A percentile compares a stretch with the other conserved stretches of the same genome.
phyloP scores from a whole-genome alignment of 2,329 filamentous ascomycete species.

The Colletotrichum kahawae region DNA sequence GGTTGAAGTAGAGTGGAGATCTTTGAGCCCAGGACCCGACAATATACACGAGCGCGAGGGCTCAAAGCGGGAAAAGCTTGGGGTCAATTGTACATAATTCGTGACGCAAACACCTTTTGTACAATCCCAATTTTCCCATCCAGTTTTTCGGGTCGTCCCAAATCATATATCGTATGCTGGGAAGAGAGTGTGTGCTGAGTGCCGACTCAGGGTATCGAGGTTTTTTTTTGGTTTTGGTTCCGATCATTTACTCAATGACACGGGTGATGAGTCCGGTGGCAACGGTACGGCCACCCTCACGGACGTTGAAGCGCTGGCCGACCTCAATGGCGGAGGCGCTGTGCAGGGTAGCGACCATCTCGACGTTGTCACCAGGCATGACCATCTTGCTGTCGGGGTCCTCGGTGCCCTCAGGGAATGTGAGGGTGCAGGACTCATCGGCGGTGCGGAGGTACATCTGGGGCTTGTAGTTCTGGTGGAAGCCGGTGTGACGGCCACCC shows the following conservation, averaged over 20 bases:
- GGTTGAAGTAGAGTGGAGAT: conserved; percentile 48
- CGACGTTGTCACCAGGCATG: conserved; percentile 98
- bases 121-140: conserved; percentile 13
- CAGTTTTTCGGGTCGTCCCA: neutral
- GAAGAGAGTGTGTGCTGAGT: conserved; percentile 5
- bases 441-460: conserved; percentile 96
- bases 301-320: conserved; percentile 97
- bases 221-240: neutral
- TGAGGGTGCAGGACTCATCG: conserved; percentile 78
- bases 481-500: conserved; percentile 95
- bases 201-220: conserved; percentile 10
- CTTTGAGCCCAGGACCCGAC: conserved; percentile 35
- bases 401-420: conserved; percentile 84
- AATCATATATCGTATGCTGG: neutral
- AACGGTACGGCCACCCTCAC: conserved; percentile 92
- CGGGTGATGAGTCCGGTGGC: conserved; percentile 84
- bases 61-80: conserved; percentile 19
- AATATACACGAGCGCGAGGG: conserved; percentile 40
- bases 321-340: conserved; percentile 86
- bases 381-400: conserved; percentile 78
- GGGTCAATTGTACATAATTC: conserved; percentile 29
- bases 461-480: conserved; percentile 94
- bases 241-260: conserved; percentile 60
- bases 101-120: conserved; percentile 25
- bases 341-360: conserved; percentile 91